A percentile compares a stretch with the other conserved stretches of the same genome.
Conservation (phyloP, 257 asterid genomes). For the Phtheirospermum japonicum region DNA sequence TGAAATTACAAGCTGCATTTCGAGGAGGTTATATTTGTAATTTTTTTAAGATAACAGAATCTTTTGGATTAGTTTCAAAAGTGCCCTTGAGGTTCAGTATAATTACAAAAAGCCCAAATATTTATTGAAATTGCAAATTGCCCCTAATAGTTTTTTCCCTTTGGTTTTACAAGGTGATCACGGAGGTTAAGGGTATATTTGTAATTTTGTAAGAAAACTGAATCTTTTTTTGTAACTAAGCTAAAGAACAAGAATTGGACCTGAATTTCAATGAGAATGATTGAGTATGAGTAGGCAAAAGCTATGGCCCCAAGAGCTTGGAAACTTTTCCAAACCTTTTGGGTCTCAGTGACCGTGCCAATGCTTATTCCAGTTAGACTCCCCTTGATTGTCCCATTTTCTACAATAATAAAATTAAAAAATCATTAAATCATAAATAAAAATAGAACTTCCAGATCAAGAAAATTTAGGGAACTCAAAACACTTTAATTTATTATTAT, state of each 20-base stretch:
- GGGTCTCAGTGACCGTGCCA: constrained; percentile 61
- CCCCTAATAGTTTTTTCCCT: too few relatives aligned
- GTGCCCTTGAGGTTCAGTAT: neutral
- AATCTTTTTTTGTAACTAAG: neutral
- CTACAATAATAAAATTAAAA: constrained; percentile 34
- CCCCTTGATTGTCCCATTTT: constrained; percentile 49
- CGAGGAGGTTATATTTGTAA: too few relatives aligned
- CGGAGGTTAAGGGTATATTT: too few relatives aligned
- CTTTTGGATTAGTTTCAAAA: neutral
- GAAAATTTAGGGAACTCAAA: neutral
- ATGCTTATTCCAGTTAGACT: constrained; percentile 56
- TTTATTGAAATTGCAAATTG: neutral
- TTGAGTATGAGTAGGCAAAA: constrained; percentile 87
- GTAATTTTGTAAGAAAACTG: neutral
- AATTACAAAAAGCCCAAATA: neutral
- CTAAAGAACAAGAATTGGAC: neutral
- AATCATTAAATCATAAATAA: neutral
- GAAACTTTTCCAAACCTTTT: constrained; percentile 69
- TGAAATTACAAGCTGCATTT: neutral
- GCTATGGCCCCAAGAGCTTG: constrained; percentile 89
- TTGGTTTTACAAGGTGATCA: too few relatives aligned
- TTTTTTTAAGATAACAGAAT: too few relatives aligned
- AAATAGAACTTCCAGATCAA: neutral
- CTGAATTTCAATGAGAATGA: constrained; percentile 91
- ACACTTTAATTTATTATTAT: neutral